These are phyloP conservation scores for Miscanthus lutarioriparius DNA, from an alignment of 176 grass and related monocot species.

Conservation along the genomic window DNA sequence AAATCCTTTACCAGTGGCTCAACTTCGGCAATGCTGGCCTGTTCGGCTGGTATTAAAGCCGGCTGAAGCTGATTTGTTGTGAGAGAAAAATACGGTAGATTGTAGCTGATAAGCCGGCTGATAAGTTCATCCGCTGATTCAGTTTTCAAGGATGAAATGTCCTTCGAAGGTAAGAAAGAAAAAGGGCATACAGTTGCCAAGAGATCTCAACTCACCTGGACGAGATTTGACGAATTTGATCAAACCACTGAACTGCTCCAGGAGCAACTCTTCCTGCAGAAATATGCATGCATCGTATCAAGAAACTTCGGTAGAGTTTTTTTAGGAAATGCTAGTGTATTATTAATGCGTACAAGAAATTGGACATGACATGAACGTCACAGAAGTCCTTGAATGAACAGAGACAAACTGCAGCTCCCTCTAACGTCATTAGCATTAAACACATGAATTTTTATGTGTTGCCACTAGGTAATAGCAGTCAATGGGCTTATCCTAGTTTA, in stretches of 20 bases:
- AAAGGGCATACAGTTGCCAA: not conserved
- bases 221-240: constrained; percentile 89
- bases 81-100: no score
- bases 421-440: not conserved
- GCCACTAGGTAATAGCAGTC: not conserved
- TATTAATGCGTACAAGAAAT: not conserved
- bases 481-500: not conserved
- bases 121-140: constrained; percentile 77
- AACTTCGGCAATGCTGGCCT: constrained; percentile 58
- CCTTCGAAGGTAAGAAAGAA: constrained; percentile 4
- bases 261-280: constrained; percentile 88
- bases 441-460: not conserved
- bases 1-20: constrained; percentile 95
- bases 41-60: no score
- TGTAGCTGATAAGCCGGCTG: no score
- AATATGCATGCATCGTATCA: constrained; percentile 26
- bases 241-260: constrained; percentile 82
- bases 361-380: not conserved
- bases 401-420: constrained; percentile 5
- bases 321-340: not conserved
- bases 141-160: constrained; percentile 13
- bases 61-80: no score
- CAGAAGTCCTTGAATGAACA: not conserved
- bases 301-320: not conserved
- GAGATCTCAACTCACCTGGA: constrained; percentile 51